Evolutionary conservation across 2,329 filamentous ascomycete genomes (phyloP).

Genomic region (Botrytis elliptica): DNA sequence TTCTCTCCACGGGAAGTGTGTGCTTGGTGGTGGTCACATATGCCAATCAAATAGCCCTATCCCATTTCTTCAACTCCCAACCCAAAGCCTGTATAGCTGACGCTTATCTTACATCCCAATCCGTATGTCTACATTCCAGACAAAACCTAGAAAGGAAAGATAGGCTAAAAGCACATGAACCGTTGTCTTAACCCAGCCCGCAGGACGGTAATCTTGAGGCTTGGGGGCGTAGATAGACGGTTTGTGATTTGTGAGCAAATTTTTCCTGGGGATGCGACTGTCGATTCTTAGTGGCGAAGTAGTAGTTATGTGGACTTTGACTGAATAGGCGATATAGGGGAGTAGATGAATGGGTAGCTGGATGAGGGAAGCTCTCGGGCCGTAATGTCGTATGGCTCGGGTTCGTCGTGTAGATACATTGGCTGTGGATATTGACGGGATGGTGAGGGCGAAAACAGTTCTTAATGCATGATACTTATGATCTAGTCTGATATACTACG

Average conservation of each 20-base stretch:
- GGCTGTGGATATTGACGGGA: background rate
- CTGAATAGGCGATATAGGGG: background rate
- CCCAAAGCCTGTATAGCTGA: background rate
- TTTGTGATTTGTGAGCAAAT: conserved; percentile 15
- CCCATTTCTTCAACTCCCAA: background rate
- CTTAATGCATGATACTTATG: background rate
- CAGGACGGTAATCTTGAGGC: conserved; percentile 11
- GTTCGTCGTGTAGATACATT: background rate
- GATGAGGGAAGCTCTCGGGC: background rate
- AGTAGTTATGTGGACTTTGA: background rate
- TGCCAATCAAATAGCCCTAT: background rate
- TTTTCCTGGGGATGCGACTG: background rate
- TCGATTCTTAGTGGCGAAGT: background rate
- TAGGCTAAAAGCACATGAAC: background rate
- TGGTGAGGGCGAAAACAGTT: background rate
- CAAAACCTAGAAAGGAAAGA: background rate
- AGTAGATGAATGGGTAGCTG: background rate
- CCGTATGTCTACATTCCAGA: background rate
- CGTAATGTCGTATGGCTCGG: background rate
- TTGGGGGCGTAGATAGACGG: conserved; percentile 4
- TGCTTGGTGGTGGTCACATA: background rate
- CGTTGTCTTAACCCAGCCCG: conserved; percentile 14
- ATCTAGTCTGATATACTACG: background rate
- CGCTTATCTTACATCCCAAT: background rate
- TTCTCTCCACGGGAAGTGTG: background rate